Evolutionary conservation across 176 grass and related monocot genomes (phyloP).

Genomic region (Ampelocalamus luodianensis): DNA sequence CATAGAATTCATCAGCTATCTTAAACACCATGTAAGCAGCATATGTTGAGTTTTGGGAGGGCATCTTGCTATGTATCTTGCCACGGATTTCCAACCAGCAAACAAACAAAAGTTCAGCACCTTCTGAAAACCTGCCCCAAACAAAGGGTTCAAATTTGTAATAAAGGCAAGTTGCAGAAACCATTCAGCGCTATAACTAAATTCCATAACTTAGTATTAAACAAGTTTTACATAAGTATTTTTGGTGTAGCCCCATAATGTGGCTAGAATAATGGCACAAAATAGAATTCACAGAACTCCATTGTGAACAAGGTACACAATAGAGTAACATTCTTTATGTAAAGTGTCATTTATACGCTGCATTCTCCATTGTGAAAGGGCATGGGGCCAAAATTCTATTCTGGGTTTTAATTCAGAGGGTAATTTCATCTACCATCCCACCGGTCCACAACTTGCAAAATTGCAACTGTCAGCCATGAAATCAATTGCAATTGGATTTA

Average conservation of each 20-base stretch:
- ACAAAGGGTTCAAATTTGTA: neutral
- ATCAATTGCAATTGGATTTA: too few relatives aligned
- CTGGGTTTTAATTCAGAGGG: too few relatives aligned
- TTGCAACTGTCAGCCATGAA: too few relatives aligned
- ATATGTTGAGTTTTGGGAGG: slow-evolving; percentile 48
- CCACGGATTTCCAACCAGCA: slow-evolving; percentile 73
- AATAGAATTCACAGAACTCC: neutral
- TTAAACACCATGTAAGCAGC: slow-evolving; percentile 62
- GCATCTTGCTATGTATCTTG: slow-evolving; percentile 54
- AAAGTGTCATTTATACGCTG: neutral
- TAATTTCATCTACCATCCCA: too few relatives aligned
- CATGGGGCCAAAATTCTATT: too few relatives aligned
- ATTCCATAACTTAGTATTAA: neutral
- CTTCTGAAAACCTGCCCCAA: slow-evolving; percentile 44
- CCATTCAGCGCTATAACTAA: neutral
- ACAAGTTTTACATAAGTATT: neutral
- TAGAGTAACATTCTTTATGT: neutral
- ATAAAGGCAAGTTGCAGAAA: neutral
- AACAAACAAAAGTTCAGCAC: slow-evolving; percentile 46
- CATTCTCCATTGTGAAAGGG: neutral
- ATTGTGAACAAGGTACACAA: neutral
- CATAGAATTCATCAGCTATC: neutral
- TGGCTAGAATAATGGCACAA: too few relatives aligned
- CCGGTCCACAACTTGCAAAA: too few relatives aligned
- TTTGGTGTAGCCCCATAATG: neutral